phyloP scores from a whole-genome alignment of 2,329 filamentous ascomycete species.

The Rutstroemia sp. region DNA sequence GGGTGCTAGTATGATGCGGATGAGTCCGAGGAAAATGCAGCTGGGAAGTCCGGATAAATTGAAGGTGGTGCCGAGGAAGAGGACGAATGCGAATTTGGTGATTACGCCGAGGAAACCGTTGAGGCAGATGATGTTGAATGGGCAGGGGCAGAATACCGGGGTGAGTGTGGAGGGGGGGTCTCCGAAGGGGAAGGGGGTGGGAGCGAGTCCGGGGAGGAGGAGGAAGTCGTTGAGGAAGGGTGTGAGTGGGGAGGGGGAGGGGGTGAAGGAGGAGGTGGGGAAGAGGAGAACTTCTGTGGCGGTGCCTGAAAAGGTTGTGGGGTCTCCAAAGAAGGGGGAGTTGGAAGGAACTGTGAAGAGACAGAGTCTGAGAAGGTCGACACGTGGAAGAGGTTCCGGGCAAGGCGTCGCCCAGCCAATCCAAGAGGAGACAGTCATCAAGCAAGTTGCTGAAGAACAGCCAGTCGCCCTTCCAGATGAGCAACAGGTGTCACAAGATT shows the following conservation, averaged over 20 bases:
- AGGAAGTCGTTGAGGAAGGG: constrained; percentile 22
- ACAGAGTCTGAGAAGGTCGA: constrained; percentile 5
- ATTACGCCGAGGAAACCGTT: constrained; percentile 27
- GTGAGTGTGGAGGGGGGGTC: not conserved
- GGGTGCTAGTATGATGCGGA: not conserved
- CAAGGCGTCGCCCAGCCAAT: no score
- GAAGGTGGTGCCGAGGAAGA: constrained; percentile 22
- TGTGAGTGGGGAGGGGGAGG: constrained; percentile 11
- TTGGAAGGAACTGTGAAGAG: not conserved
- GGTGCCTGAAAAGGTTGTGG: not conserved
- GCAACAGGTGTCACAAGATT: no score
- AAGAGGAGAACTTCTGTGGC: not conserved
- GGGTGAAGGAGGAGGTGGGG: constrained; percentile 1
- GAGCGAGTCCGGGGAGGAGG: constrained; percentile 12
- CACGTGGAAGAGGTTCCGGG: not conserved
- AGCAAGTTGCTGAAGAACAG: no score
- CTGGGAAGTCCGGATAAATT: not conserved
- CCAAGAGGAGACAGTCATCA: no score
- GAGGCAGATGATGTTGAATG: constrained; percentile 13
- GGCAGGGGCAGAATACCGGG: not conserved
- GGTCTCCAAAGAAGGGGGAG: not conserved
- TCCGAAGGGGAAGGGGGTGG: not conserved
- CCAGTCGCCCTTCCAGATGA: no score
- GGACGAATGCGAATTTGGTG: constrained; percentile 28
- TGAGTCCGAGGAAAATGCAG: constrained; percentile 15